These are phyloP conservation scores for Neckera pumila DNA, from an alignment of 225 moss, liverwort and hornwort genomes.

Conservation along the genomic window DNA sequence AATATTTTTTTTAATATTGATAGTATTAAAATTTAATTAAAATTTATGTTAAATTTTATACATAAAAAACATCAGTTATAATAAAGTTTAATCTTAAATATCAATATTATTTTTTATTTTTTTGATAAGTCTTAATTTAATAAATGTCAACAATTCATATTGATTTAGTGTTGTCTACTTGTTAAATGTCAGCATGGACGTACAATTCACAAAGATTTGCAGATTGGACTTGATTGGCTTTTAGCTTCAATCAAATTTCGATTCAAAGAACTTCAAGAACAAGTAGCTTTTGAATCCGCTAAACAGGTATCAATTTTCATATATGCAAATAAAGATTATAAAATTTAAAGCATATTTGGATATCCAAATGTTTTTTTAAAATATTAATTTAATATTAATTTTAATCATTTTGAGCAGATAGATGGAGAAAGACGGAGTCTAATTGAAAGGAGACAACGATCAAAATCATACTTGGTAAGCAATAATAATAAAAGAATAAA, in stretches of 20 bases:
- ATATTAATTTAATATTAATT: neutral
- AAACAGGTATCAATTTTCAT: neutral
- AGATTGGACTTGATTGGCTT: conserved; percentile 30
- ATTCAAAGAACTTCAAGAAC: neutral
- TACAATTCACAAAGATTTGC: neutral
- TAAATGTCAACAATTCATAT: neutral
- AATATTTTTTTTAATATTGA: too few species aligned
- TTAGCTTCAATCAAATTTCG: conserved; percentile 3
- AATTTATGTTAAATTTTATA: too few species aligned
- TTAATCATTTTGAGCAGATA: neutral
- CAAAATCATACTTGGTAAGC: neutral
- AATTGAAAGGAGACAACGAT: neutral
- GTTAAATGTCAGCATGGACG: neutral
- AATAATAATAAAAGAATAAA: too few species aligned
- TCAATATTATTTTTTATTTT: neutral
- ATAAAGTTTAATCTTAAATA: neutral
- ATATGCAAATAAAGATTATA: too few species aligned
- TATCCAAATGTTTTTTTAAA: neutral
- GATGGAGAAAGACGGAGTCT: conserved; percentile 8
- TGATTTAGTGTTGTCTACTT: neutral
- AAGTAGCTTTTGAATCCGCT: neutral
- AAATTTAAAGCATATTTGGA: rapidly evolving
- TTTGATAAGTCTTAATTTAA: neutral
- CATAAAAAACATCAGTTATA: neutral
- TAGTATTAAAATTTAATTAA: neutral